Conservation (phyloP, 768 basidiomycete species). For the Phanerochaete sordida region DNA sequence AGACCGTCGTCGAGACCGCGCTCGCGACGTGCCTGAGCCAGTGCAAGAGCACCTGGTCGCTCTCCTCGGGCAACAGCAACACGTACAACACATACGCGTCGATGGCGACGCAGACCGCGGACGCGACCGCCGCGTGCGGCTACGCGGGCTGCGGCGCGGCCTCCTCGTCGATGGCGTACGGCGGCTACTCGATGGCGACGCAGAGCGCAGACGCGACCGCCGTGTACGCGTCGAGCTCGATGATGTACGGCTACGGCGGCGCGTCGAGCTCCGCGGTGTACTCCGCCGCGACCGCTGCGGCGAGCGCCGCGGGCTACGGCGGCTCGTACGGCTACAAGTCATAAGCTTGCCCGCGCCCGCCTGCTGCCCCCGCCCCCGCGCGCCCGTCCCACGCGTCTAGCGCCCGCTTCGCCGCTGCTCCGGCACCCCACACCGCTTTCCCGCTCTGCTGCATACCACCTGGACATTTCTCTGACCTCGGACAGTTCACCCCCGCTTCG, state of each 20-base stretch:
- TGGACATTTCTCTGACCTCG: neutral
- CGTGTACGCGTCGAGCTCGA: neutral
- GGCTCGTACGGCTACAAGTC: neutral
- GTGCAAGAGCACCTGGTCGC: slow-evolving; percentile 58
- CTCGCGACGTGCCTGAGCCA: slow-evolving; percentile 53
- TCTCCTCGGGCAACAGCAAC: slow-evolving; percentile 51
- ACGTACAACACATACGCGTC: slow-evolving; percentile 35
- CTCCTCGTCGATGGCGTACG: neutral
- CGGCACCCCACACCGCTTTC: neutral
- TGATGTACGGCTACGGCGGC: slow-evolving; percentile 5
- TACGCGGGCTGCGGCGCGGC: slow-evolving; percentile 7
- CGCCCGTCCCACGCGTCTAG: no score
- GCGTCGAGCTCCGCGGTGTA: neutral
- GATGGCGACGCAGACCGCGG: slow-evolving; percentile 3
- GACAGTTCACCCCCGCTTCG: neutral
- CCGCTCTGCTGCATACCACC: neutral
- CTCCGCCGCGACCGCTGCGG: slow-evolving; percentile 5
- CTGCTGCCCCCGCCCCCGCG: no score
- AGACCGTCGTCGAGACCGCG: slow-evolving; percentile 44
- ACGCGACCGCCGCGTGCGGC: slow-evolving; percentile 23
- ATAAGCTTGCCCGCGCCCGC: neutral
- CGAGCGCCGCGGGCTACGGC: slow-evolving; percentile 5
- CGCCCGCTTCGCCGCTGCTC: neutral
- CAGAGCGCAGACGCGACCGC: slow-evolving; percentile 5
- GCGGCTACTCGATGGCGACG: slow-evolving; percentile 5